Evolutionary conservation across 1,139 yeast species (phyloP).

Genomic region (Saccharomyces pastorianus): DNA sequence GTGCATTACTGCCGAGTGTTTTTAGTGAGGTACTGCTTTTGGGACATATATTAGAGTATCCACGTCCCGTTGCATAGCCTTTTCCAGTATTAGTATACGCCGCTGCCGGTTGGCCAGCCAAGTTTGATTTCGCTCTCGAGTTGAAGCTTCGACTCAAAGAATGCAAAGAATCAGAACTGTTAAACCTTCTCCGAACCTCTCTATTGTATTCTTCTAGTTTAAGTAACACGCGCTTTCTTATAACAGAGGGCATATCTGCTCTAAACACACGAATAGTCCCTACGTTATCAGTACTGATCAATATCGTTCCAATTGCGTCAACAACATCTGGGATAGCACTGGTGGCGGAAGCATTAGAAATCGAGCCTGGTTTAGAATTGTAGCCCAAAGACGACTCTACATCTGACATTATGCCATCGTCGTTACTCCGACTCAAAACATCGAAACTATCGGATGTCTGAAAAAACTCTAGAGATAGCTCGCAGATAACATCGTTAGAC

Average conservation of each 20-base stretch:
- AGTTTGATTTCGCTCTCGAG: neutral
- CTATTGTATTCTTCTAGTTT: conserved; percentile 15
- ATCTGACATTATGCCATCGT: neutral
- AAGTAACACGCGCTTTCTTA: conserved; percentile 31
- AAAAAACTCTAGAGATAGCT: conserved; percentile 39
- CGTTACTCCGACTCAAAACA: conserved; percentile 5
- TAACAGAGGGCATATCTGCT: conserved; percentile 57
- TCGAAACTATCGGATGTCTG: conserved; percentile 27
- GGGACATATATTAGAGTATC: conserved; percentile 5
- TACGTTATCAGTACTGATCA: conserved; percentile 67
- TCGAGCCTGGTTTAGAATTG: conserved; percentile 1
- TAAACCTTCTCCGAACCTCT: conserved; percentile 3
- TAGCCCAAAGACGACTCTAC: conserved; percentile 2
- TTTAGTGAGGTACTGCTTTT: conserved; percentile 16
- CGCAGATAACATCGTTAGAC: conserved; percentile 74
- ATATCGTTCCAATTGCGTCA: conserved; percentile 34
- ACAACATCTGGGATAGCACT: conserved; percentile 15
- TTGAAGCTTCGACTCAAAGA: conserved; percentile 7
- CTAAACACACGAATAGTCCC: conserved; percentile 74
- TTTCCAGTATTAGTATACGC: neutral
- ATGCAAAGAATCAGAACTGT: conserved; percentile 11
- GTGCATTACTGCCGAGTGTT: conserved; percentile 8
- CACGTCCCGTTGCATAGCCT: neutral
- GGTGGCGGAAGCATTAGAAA: conserved; percentile 1
- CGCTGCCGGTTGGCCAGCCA: neutral